Evolutionary conservation across 805 yeast genomes (phyloP).

Genomic region (Yarrowia keelungensis): DNA sequence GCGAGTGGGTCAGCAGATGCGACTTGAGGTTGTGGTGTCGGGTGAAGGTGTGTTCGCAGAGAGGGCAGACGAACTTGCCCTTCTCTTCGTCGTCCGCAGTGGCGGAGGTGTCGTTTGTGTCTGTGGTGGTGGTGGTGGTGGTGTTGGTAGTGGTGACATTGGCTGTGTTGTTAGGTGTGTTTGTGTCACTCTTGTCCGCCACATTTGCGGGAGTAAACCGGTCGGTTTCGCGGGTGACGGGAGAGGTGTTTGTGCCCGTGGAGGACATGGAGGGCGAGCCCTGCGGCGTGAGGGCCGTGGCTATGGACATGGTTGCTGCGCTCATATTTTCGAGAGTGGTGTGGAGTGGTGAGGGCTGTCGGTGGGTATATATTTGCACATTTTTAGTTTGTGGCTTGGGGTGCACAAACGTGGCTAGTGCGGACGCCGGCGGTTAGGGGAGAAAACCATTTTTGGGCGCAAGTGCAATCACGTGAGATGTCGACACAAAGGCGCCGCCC

Average conservation of each 20-base stretch:
- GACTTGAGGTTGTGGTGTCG: constrained; percentile 77
- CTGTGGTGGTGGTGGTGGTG: not conserved
- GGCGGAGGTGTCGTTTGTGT: not conserved
- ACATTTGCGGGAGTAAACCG: constrained; percentile 10
- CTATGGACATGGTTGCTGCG: constrained; percentile 38
- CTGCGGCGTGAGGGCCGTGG: constrained; percentile 32
- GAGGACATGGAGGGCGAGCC: constrained; percentile 31
- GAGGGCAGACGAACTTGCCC: constrained; percentile 57
- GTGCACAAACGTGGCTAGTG: constrained; percentile 31
- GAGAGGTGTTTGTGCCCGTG: constrained; percentile 33
- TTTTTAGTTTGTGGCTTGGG: constrained; percentile 34
- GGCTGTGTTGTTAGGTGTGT: not conserved
- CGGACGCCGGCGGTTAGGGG: not conserved
- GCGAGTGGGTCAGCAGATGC: constrained; percentile 72
- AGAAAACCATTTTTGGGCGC: not conserved
- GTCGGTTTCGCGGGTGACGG: constrained; percentile 16
- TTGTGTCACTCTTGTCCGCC: too few relatives aligned
- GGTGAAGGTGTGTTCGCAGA: constrained; percentile 69
- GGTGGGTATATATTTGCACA: constrained; percentile 29
- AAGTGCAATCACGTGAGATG: constrained; percentile 33
- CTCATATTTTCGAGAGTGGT: not conserved
- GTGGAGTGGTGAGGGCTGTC: not conserved
- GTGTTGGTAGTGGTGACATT: not conserved
- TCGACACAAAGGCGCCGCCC: constrained; percentile 28
- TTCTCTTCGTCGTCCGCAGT: constrained; percentile 30